Conservation (phyloP, 83 land plant species). For the Picea mariana region DNA sequence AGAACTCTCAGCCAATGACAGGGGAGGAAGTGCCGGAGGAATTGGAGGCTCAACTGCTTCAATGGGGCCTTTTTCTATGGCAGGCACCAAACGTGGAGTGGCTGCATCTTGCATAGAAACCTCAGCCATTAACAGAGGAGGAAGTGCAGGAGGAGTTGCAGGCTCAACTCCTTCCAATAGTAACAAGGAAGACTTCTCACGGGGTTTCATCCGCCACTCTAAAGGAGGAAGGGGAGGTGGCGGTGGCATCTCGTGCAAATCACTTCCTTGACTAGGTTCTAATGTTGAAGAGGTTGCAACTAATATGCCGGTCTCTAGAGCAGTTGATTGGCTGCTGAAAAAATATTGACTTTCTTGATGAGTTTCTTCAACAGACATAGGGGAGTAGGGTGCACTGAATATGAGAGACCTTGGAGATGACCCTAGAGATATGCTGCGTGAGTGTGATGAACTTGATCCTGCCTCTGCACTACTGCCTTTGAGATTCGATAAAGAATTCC, state of each 20-base stretch:
- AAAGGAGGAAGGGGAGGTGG: conserved; percentile 77
- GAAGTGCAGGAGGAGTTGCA: conserved; percentile 15
- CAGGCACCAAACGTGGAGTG: not conserved
- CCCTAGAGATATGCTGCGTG: conserved; percentile 5
- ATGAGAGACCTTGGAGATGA: conserved; percentile 23
- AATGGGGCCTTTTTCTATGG: not conserved
- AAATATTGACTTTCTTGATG: not conserved
- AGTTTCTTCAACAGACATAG: conserved; percentile 12
- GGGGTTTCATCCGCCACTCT: conserved; percentile 58
- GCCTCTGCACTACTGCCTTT: conserved; percentile 18
- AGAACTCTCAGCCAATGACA: not conserved
- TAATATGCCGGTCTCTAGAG: not conserved
- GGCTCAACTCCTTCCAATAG: conserved; percentile 14
- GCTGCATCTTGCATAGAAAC: not conserved
- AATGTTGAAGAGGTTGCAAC: not conserved
- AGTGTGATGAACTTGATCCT: conserved; percentile 12
- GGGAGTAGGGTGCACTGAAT: conserved; percentile 14
- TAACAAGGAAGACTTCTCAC: conserved; percentile 9
- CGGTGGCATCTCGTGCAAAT: conserved; percentile 19
- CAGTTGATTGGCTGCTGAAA: conserved; percentile 1
- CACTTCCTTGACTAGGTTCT: not conserved
- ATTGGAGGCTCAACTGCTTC: conserved; percentile 15
- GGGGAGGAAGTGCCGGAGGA: conserved; percentile 15
- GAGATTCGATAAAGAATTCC: conserved; percentile 17
- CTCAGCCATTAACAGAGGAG: not conserved